Evolutionary conservation across 176 grass and related monocot genomes (phyloP), one percentile per base, ranked within the genome.

Genomic region (Pontederia paniculata): DNA sequence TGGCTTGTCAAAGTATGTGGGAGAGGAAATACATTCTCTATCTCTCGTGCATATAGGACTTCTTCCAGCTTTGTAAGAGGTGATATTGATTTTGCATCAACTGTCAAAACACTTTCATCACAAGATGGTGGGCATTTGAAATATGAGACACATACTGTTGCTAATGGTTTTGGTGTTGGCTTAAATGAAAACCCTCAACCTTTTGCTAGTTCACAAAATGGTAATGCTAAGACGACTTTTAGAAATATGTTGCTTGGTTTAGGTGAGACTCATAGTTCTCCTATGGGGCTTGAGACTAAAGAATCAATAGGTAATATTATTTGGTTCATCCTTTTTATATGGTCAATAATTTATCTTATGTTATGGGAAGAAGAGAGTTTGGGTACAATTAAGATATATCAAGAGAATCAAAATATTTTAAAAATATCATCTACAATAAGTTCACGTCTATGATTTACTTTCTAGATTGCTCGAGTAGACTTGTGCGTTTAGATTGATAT

Each of bases 241-340:
- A 70, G 81, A 51, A 85, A 83, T 79, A 90, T 87, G 66, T 82
- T 85, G 65, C 81, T 70, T 70, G 69, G 70, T 58, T 67, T 65
- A 71, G 71, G 45, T 55, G 57, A 71, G 54, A 66, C 72, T 55
- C 57, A 61, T 45, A 52, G 62, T 55, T 58, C 91, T 81, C 86
- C 80, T 21, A 19, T 73, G 53, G 89, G 91, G 91, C 91, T 97
- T 66, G 91, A 97, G 54, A 97, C 86, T 59, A 86, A 86, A 12
- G 83, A 90, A 28, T 74, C 91, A 84, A 83, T 90, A 16, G 91
- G 91, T 97, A 90, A 78, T 85, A 76, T 13, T 58, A 17, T 61
- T 76, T 12, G n/a, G 23, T 12, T 62, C n/a, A 2, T n/a, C 53
- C 78, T 62, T n/a, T 76, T 17, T 57, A n/a, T n/a, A n/a, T n/a